A percentile compares a stretch with the other conserved stretches of the same genome.
Evolutionary conservation across 768 basidiomycete species (phyloP).

Genomic region (Suillus sp.): DNA sequence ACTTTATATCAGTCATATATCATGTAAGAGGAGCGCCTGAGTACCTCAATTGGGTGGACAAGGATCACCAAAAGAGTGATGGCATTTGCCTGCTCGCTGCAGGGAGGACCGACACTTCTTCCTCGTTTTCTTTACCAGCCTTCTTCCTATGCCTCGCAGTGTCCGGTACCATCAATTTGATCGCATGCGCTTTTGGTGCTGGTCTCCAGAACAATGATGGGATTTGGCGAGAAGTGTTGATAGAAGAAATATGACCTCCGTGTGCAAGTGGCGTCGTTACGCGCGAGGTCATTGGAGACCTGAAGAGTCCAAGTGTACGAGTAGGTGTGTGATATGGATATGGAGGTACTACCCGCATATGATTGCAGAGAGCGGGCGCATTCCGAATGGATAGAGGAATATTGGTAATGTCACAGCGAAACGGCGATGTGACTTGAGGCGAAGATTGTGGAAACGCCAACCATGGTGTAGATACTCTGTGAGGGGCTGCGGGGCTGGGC

Average conservation of each 20-base stretch:
- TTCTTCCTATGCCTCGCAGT: constrained; percentile 1
- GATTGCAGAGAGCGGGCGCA: background rate
- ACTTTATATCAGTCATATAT: background rate
- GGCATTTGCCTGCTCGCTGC: background rate
- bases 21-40: background rate
- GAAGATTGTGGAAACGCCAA: background rate
- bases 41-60: background rate
- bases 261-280: background rate
- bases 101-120: background rate
- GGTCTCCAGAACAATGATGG: background rate
- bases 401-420: background rate
- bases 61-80: background rate
- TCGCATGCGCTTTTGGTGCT: background rate
- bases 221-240: background rate
- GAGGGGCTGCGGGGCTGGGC: background rate
- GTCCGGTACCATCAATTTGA: background rate
- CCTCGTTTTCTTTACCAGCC: background rate
- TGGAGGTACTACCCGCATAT: background rate
- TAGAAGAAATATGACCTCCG: background rate
- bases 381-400: background rate
- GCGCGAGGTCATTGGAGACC: background rate
- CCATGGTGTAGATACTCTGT: background rate
- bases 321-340: background rate
- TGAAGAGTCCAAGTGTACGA: background rate
- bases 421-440: background rate